These are phyloP conservation scores for Leucocoprinus gongylophorus DNA, from an alignment of 1,284 basidiomycete species.

Conservation along the genomic window DNA sequence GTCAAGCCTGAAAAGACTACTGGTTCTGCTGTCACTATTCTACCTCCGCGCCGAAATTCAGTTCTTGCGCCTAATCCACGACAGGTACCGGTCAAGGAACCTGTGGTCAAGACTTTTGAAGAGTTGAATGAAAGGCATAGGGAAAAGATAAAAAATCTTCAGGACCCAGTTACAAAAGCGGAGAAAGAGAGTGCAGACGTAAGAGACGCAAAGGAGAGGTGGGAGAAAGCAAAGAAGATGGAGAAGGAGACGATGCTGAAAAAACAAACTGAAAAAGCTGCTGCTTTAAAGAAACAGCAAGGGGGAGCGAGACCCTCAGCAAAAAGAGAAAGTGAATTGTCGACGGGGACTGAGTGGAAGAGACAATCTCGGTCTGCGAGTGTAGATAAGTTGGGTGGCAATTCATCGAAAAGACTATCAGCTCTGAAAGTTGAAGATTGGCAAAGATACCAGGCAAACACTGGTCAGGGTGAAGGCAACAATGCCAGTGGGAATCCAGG, in stretches of 20 bases:
- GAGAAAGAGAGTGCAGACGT: constrained; percentile 66
- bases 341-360: constrained; percentile 24
- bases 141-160: constrained; percentile 68
- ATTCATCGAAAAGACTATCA: constrained; percentile 57
- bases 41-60: constrained; percentile 51
- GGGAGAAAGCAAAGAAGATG: constrained; percentile 63
- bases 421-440: constrained; percentile 77
- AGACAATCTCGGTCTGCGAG: constrained; percentile 49
- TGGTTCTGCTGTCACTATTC: constrained; percentile 45
- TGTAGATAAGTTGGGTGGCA: constrained; percentile 47
- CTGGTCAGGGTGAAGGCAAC: constrained; percentile 22
- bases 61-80: constrained; percentile 43
- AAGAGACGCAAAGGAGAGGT: constrained; percentile 60
- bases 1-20: neutral
- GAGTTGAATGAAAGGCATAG: constrained; percentile 76
- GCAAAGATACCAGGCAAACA: constrained; percentile 62
- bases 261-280: constrained; percentile 64
- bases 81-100: constrained; percentile 33
- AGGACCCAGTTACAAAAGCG: constrained; percentile 65
- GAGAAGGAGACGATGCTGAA: constrained; percentile 65
- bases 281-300: constrained; percentile 34
- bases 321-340: constrained; percentile 32
- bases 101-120: constrained; percentile 62
- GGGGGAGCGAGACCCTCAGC: neutral
- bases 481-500: constrained; percentile 4